Conservation (phyloP, 1,139 yeast genomes). For the Cylindricascospora bacillispora region DNA sequence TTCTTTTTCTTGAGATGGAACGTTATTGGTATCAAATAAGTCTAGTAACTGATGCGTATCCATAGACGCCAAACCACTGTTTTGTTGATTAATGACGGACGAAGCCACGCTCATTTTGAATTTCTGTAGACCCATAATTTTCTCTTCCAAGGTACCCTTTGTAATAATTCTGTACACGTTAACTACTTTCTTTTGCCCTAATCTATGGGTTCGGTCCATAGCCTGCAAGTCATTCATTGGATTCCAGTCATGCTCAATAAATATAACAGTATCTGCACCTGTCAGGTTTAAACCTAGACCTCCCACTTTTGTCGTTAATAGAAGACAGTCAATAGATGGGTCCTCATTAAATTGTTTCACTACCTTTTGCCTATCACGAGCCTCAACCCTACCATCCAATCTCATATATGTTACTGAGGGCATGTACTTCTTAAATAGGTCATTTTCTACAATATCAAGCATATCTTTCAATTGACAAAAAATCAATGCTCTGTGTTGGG, state of each 20-base stretch:
- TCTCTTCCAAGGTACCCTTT: constrained; percentile 85
- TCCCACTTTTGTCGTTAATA: constrained; percentile 94
- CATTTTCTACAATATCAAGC: constrained; percentile 93
- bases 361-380: constrained; percentile 80
- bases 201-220: constrained; percentile 97
- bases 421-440: constrained; percentile 67
- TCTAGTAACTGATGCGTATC: constrained; percentile 91
- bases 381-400: constrained; percentile 89
- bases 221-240: constrained; percentile 99
- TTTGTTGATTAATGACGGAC: constrained; percentile 91
- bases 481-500: constrained; percentile 89
- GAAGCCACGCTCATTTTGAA: constrained; percentile 97
- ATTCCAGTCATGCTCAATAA: constrained; percentile 99
- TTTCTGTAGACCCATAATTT: constrained; percentile 95
- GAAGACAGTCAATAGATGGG: constrained; percentile 87
- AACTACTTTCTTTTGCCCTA: constrained; percentile 96
- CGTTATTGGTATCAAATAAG: constrained; percentile 49
- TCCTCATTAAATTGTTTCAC: constrained; percentile 90
- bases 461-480: constrained; percentile 96
- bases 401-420: constrained; percentile 93
- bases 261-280: constrained; percentile 97
- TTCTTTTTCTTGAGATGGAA: constrained; percentile 31
- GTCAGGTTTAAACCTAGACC: constrained; percentile 94
- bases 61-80: constrained; percentile 89
- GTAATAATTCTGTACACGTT: constrained; percentile 90